phyloP scores from a whole-genome alignment of 805 yeast species.

The Jamesozyma hellenica region DNA sequence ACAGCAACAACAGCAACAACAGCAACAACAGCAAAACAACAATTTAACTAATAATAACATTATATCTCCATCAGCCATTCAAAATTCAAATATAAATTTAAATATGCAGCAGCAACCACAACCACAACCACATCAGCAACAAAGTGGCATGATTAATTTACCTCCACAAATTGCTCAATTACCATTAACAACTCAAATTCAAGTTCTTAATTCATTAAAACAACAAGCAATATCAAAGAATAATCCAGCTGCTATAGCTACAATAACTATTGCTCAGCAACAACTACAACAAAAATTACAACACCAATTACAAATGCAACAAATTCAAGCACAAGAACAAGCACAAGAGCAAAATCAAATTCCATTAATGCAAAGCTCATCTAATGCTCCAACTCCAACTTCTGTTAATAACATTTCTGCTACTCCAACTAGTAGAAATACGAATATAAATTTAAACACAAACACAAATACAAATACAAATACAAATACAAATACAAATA shows the following conservation, averaged over 20 bases:
- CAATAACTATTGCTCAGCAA: constrained; percentile 24
- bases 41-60: not conserved
- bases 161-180: constrained; percentile 30
- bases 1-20: not conserved
- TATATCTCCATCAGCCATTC: not conserved
- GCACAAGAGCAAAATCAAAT: constrained; percentile 2
- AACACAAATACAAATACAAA: too few species aligned
- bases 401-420: not conserved
- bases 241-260: constrained; percentile 24
- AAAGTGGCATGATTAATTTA: constrained; percentile 13
- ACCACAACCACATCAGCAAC: constrained; percentile 7
- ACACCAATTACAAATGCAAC: constrained; percentile 12
- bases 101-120: not conserved
- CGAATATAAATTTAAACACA: too few species aligned
- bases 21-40: constrained; percentile 2
- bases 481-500: too few species aligned
- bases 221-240: constrained; percentile 27
- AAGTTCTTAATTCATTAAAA: constrained; percentile 23
- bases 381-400: not conserved
- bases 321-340: constrained; percentile 6
- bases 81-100: too few species aligned
- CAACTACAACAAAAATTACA: constrained; percentile 23
- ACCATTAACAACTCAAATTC: constrained; percentile 26
- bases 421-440: not conserved
- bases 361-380: not conserved